A percentile compares a stretch with the other conserved stretches of the same genome.
Evolutionary conservation across 148 eudicot genomes (phyloP).

Genomic region (Fallopia convolvulus): DNA sequence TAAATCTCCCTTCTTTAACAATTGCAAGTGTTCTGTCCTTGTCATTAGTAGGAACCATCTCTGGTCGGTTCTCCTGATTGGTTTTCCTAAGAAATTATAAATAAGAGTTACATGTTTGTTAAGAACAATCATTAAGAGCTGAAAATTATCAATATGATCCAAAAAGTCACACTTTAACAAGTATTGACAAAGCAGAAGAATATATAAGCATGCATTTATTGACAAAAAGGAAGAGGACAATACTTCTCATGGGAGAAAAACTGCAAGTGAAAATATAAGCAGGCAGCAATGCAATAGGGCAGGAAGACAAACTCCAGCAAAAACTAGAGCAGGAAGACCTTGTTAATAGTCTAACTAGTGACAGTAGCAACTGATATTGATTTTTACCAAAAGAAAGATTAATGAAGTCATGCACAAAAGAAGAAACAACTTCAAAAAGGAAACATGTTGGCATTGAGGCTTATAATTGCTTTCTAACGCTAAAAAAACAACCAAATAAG

Average conservation of each 20-base stretch:
- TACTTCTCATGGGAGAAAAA: neutral
- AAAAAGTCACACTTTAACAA: neutral
- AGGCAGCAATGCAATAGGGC: neutral
- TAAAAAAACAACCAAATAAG: neutral
- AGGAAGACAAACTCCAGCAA: neutral
- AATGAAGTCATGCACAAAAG: neutral
- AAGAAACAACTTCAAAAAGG: neutral
- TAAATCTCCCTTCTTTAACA: slow-evolving; percentile 62
- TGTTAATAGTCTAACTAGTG: neutral
- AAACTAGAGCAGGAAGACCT: neutral
- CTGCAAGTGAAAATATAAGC: neutral
- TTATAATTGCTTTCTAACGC: neutral
- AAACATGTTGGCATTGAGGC: neutral
- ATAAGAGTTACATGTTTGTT: neutral
- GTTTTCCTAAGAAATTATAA: slow-evolving; percentile 34
- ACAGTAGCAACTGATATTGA: neutral
- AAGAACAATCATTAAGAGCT: neutral
- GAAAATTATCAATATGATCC: neutral
- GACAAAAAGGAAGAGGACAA: neutral
- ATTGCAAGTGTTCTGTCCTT: slow-evolving; percentile 31
- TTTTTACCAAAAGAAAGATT: neutral
- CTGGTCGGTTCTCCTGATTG: slow-evolving; percentile 30
- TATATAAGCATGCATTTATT: neutral
- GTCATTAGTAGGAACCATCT: slow-evolving; percentile 23
- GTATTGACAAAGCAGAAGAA: neutral